A percentile compares a stretch with the other conserved stretches of the same genome.
Conservation (phyloP, 179 eudicot genomes). For the Actinidia arguta region DNA sequence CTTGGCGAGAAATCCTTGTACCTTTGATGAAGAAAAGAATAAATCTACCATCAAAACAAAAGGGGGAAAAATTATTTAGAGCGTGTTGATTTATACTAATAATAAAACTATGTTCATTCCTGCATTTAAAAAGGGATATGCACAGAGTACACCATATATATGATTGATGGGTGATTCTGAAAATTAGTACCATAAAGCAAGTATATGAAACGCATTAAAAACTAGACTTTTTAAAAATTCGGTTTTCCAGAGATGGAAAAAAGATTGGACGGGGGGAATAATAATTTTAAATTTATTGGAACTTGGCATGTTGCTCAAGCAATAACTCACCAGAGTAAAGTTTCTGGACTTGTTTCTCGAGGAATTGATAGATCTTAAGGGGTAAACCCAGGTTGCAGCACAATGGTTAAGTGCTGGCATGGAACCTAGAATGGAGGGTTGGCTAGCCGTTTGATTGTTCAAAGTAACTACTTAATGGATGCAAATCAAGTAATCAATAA, state of each 20-base stretch:
- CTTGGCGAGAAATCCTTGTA: constrained; percentile 88
- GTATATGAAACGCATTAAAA: too few relatives aligned
- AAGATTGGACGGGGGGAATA: too few relatives aligned
- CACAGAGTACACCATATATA: too few relatives aligned
- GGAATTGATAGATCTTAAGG: neutral
- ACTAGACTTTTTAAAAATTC: too few relatives aligned
- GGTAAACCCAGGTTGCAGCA: neutral
- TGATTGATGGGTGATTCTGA: too few relatives aligned
- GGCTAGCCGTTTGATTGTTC: neutral
- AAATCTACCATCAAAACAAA: constrained; percentile 51
- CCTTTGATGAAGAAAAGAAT: constrained; percentile 97
- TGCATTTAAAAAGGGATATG: neutral
- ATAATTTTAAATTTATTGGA: too few relatives aligned
- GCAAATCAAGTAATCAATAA: neutral
- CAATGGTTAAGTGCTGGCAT: constrained; percentile 9
- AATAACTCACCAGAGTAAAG: neutral
- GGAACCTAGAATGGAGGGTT: neutral
- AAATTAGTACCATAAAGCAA: too few relatives aligned
- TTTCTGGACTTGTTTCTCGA: neutral
- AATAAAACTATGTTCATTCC: neutral
- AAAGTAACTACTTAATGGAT: neutral
- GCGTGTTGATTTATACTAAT: too few relatives aligned
- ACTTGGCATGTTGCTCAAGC: too few relatives aligned
- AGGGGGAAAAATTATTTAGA: neutral
- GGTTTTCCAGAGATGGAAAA: too few relatives aligned